Evolutionary conservation across 768 basidiomycete genomes (phyloP).

Genomic region (Lentinus brumalis): DNA sequence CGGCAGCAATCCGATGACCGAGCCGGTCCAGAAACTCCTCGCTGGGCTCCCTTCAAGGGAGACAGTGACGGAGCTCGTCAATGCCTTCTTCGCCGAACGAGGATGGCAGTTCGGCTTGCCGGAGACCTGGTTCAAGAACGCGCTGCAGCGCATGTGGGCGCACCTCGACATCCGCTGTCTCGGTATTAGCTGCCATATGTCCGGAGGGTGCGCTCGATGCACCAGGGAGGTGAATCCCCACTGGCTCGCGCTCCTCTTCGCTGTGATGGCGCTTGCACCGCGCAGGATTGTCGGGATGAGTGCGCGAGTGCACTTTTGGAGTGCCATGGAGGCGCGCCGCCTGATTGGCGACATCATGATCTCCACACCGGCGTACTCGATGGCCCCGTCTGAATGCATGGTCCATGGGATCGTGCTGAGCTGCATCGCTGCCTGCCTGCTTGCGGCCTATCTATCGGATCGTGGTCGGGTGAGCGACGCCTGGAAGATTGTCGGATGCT

Average conservation of each 20-base stretch:
- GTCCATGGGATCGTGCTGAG: conserved; percentile 46
- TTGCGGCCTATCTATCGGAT: conserved; percentile 48
- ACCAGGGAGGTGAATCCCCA: conserved; percentile 46
- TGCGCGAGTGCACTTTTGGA: conserved; percentile 39
- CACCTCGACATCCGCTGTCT: conserved; percentile 34
- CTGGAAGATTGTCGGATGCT: conserved; percentile 30
- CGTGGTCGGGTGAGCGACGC: conserved; percentile 48
- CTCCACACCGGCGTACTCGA: conserved; percentile 22
- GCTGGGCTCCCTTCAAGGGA: conserved; percentile 25
- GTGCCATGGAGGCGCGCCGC: conserved; percentile 46
- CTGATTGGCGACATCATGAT: conserved; percentile 45
- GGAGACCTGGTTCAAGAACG: conserved; percentile 48
- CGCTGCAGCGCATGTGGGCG: conserved; percentile 49
- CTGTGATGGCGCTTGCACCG: conserved; percentile 47
- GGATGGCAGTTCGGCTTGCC: conserved; percentile 57
- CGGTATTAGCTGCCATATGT: conserved; percentile 25
- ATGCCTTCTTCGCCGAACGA: conserved; percentile 44
- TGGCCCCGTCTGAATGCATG: conserved; percentile 11
- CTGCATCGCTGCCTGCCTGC: conserved; percentile 48
- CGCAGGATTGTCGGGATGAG: conserved; percentile 15
- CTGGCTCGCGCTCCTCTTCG: conserved; percentile 54
- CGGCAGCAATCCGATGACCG: conserved; percentile 36
- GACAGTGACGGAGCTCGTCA: conserved; percentile 20
- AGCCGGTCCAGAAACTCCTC: conserved; percentile 36
- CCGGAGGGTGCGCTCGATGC: conserved; percentile 26